These are phyloP conservation scores for Ophiostoma populinum DNA, from an alignment of 2,329 filamentous ascomycete species.

Conservation along the genomic window DNA sequence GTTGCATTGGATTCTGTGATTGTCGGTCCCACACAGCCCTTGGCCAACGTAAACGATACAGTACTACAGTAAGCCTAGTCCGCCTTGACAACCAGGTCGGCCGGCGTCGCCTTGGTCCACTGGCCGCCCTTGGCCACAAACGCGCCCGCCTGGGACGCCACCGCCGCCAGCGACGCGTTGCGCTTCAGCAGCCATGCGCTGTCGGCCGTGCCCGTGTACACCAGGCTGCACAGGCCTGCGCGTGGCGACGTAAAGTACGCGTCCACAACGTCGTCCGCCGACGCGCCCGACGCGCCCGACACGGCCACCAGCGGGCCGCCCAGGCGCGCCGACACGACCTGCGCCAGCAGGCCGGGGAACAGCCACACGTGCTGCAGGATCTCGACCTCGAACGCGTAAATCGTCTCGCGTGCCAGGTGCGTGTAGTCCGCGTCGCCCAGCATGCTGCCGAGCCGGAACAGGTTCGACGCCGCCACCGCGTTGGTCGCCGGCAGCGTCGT, in stretches of 20 bases:
- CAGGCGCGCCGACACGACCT: slow-evolving; percentile 56
- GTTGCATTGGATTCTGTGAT: too few species aligned
- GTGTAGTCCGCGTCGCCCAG: slow-evolving; percentile 28
- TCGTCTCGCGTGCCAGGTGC: slow-evolving; percentile 51
- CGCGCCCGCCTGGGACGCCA: slow-evolving; percentile 8
- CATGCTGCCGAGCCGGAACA: slow-evolving; percentile 60
- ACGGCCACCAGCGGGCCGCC: slow-evolving; percentile 32
- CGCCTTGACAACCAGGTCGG: slow-evolving; percentile 9
- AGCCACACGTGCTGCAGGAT: slow-evolving; percentile 86
- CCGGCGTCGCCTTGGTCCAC: slow-evolving; percentile 10
- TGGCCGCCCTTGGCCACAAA: slow-evolving; percentile 13
- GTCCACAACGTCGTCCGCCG: slow-evolving; percentile 7
- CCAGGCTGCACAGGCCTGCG: slow-evolving; percentile 15
- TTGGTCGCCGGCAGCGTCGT: slow-evolving; percentile 82
- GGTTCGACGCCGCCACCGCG: slow-evolving; percentile 66
- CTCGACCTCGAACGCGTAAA: slow-evolving; percentile 78
- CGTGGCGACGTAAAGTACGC: slow-evolving; percentile 14
- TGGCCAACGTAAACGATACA: too few species aligned
- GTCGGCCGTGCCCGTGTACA: slow-evolving; percentile 6
- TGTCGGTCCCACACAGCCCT: too few species aligned
- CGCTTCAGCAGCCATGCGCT: slow-evolving; percentile 11
- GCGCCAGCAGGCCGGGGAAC: slow-evolving; percentile 63
- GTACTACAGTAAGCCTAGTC: neutral
- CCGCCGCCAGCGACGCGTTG: slow-evolving; percentile 12
- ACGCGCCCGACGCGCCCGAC: slow-evolving; percentile 8